phyloP scores from a whole-genome alignment of 306 rosid species.

The Rubus parviflorus region DNA sequence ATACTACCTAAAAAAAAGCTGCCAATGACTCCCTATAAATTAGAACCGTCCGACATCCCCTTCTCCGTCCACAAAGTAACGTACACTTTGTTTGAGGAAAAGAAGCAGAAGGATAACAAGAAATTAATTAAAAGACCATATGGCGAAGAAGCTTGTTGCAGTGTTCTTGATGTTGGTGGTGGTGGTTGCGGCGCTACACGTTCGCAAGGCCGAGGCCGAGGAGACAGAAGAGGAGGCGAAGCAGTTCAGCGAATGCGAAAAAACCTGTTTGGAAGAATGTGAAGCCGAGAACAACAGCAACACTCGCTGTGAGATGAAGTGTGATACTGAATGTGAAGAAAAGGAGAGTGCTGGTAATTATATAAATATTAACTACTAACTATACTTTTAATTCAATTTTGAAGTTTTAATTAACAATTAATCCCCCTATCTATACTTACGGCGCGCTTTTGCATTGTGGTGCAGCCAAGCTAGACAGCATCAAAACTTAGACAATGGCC shows the following conservation, averaged over 20 bases:
- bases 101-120: not conserved
- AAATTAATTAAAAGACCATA: not conserved
- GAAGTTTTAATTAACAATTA: not conserved
- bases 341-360: constrained; percentile 10
- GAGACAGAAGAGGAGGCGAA: not conserved
- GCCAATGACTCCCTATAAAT: not conserved
- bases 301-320: constrained; percentile 16
- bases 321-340: constrained; percentile 3
- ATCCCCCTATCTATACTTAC: not conserved
- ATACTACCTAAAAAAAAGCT: not conserved
- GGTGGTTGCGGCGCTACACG: constrained; percentile 5
- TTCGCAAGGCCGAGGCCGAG: not conserved
- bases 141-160: constrained; percentile 21
- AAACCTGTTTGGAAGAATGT: not conserved
- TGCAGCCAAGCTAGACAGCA: not conserved
- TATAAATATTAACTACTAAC: not conserved
- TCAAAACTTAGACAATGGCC: not conserved
- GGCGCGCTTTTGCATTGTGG: not conserved
- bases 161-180: constrained; percentile 9
- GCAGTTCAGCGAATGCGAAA: constrained; percentile 3
- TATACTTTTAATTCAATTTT: not conserved
- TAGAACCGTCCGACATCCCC: no score
- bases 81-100: not conserved
- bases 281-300: accelerated
- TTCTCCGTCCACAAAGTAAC: no score